These are phyloP conservation scores for Lentinula sp. DNA, from an alignment of 768 basidiomycete species.

Conservation along the genomic window DNA sequence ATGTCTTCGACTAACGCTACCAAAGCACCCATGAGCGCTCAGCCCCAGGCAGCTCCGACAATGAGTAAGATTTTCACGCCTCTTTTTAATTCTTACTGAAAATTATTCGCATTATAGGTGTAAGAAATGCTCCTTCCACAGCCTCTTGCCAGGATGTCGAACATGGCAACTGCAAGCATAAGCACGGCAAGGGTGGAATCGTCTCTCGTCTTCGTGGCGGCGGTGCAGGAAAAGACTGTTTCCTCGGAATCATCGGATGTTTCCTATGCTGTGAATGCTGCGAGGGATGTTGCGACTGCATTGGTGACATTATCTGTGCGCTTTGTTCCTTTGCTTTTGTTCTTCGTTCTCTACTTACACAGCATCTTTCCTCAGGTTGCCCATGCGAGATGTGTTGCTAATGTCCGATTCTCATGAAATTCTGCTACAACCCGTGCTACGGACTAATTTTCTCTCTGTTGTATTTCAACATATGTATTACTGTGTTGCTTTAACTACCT, in stretches of 20 bases:
- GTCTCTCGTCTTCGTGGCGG: slow-evolving; percentile 64
- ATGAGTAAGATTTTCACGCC: slow-evolving; percentile 46
- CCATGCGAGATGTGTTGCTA: slow-evolving; percentile 77
- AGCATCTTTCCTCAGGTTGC: slow-evolving; percentile 44
- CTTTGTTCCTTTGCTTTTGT: slow-evolving; percentile 1
- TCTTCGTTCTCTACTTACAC: not conserved
- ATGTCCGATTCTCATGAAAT: slow-evolving; percentile 6
- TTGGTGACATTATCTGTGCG: slow-evolving; percentile 68
- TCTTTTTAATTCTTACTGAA: not conserved
- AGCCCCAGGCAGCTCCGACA: slow-evolving; percentile 54
- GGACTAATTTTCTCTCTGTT: not conserved
- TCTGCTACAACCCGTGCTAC: not conserved
- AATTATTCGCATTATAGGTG: slow-evolving; percentile 23
- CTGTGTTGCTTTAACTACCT: not conserved
- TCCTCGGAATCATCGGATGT: slow-evolving; percentile 53
- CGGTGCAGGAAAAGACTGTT: slow-evolving; percentile 68
- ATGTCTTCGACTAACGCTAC: slow-evolving; percentile 15
- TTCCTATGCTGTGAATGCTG: slow-evolving; percentile 77
- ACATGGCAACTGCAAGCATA: slow-evolving; percentile 34
- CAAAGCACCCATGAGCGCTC: slow-evolving; percentile 32
- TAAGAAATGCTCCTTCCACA: slow-evolving; percentile 36
- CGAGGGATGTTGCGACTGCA: slow-evolving; percentile 72
- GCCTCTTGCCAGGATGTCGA: slow-evolving; percentile 11
- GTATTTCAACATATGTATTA: not conserved
- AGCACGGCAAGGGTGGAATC: slow-evolving; percentile 10